These are phyloP conservation scores for Sporothrix sp. DNA, from an alignment of 2,329 filamentous ascomycete species.

Conservation along the genomic window DNA sequence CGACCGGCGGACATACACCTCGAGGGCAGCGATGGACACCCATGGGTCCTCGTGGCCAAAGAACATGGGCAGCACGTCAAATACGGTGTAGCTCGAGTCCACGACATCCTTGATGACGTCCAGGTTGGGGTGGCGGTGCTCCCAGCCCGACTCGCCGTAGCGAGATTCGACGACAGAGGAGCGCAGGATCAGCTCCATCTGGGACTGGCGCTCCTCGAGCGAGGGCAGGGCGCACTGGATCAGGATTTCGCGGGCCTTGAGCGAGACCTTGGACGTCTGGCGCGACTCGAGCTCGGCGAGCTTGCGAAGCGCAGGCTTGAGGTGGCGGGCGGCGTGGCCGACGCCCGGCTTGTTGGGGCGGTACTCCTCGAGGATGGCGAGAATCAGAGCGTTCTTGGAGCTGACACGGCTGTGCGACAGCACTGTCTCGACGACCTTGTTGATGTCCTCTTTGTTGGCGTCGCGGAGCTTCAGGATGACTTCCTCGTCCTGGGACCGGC, in stretches of 20 bases:
- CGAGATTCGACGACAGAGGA: conserved; percentile 94
- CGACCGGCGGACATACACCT: conserved; percentile 91
- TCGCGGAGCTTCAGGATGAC: conserved; percentile 90
- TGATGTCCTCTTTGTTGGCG: conserved; percentile 87
- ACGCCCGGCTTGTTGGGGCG: conserved; percentile 86
- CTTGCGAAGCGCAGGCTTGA: conserved; percentile 72
- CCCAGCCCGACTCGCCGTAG: conserved; percentile 94
- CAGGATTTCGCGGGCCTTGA: conserved; percentile 94
- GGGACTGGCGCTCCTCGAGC: conserved; percentile 82
- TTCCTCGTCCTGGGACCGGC: conserved; percentile 80
- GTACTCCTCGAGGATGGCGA: conserved; percentile 90
- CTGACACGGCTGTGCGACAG: conserved; percentile 88
- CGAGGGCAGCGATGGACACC: conserved; percentile 86
- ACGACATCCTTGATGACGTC: conserved; percentile 95
- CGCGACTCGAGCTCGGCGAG: conserved; percentile 84
- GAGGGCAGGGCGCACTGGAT: conserved; percentile 96
- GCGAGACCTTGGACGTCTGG: conserved; percentile 82
- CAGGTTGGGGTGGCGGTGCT: conserved; percentile 84
- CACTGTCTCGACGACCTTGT: conserved; percentile 75
- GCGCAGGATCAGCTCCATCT: conserved; percentile 98
- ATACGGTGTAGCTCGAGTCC: conserved; percentile 97
- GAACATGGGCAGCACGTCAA: conserved; percentile 90
- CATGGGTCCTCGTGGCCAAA: conserved; percentile 90
- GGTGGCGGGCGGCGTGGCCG: conserved; percentile 79
- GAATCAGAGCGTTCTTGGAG: conserved; percentile 85